Base-by-base conservation (phyloP, 129 eudicot genomes). In the Chrysanthemum lavandulifolium region DNA sequence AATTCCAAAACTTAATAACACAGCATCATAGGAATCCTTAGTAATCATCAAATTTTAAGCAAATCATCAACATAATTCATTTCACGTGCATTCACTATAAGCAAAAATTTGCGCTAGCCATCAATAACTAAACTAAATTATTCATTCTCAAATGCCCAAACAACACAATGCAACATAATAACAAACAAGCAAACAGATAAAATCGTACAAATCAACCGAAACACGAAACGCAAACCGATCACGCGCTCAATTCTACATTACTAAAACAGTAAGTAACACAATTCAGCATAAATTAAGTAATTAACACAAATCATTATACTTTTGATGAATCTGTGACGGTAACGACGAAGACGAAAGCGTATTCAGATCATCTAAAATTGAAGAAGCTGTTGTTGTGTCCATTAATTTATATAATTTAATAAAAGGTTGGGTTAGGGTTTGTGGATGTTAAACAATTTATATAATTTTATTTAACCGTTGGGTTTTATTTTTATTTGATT, bases 341-440 rank as follows among this genome's bases (percentile, higher is more conserved):
- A 72, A 13, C 0, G 82, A 78, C 18, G 82, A 72, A 2, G 82
- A 78, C 10, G 82, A 78, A 49, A 78, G 78, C 49, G 78, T 72
- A 68, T 78, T 78, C 69, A 78, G 69, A 78, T 78, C 82, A 72
- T 78, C 82, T 64, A 78, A 45, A 61, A 77, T 56, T 72, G 82
- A 78, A 72, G 59, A 40, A 40, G 47, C 47, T 40, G 47, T 25
- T 59, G 64, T 71, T 54, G 77, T 56, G 55, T 78, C 82, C 82
- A 78, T 78, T 40, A 40, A 40, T 40, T 78, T 52, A 78, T 72
- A 58, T 65, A 62, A 52, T 57, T 51, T 10, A 51, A 8, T 2
- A 43, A 65, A 6, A 60, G 54, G 19, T 15, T 47, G 58, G 58
- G 56, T 76, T 10, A 19, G 15, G 64, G 13, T 74, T 40, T 19